These are phyloP conservation scores for Kwoniella shivajii DNA, from an alignment of 1,284 basidiomycete genomes.

Conservation along the genomic window DNA sequence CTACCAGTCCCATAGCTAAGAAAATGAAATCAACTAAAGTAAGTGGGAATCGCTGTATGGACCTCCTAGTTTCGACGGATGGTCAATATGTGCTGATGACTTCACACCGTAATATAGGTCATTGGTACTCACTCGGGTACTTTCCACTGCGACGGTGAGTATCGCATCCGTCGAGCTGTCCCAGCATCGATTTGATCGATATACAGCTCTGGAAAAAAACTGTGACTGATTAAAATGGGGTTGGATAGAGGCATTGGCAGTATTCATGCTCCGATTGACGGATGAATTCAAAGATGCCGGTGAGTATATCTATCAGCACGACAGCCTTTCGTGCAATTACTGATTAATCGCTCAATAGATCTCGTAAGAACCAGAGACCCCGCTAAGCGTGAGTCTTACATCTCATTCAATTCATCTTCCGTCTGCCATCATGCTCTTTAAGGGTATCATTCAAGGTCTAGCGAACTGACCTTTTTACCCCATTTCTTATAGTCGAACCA, in stretches of 20 bases:
- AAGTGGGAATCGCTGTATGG: too few species aligned
- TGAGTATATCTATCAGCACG: slow-evolving; percentile 54
- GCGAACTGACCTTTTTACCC: not conserved
- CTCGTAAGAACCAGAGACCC: slow-evolving; percentile 82
- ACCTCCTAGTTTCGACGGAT: not conserved
- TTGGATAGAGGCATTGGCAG: slow-evolving; percentile 45
- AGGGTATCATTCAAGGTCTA: not conserved
- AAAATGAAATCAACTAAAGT: slow-evolving; percentile 54
- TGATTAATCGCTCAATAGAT: too few species aligned
- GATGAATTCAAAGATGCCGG: slow-evolving; percentile 73
- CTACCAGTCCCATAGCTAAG: slow-evolving; percentile 38
- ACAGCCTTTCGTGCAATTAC: too few species aligned
- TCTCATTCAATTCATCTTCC: not conserved
- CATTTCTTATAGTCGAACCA: slow-evolving; percentile 61
- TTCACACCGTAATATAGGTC: slow-evolving; percentile 23
- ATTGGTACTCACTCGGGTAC: slow-evolving; percentile 95
- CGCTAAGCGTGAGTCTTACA: slow-evolving; percentile 57
- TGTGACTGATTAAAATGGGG: too few species aligned
- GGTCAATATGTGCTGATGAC: not conserved
- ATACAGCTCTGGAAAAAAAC: too few species aligned
- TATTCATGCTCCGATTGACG: slow-evolving; percentile 81
- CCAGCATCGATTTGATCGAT: too few species aligned
- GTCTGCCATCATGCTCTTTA: not conserved
- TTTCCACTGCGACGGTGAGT: slow-evolving; percentile 90
- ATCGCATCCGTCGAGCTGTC: too few species aligned